Percentiles rank a stretch among this genome's conserved stretches.
These are phyloP conservation scores for Ephemerocybe angulata DNA, from an alignment of 768 basidiomycete genomes.

Conservation along the genomic window DNA sequence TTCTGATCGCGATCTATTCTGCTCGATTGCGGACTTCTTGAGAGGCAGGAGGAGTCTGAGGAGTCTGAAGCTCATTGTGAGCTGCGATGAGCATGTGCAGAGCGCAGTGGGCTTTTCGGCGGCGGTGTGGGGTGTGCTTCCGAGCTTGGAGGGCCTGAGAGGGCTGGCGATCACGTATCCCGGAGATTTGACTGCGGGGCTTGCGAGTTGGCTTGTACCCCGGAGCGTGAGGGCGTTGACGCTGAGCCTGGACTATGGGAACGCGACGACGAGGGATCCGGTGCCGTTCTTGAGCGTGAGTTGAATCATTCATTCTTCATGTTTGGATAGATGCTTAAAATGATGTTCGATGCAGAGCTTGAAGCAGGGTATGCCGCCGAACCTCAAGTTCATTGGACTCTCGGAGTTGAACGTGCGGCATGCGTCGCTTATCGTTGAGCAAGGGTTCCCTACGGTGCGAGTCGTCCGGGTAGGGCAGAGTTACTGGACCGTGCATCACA, in stretches of 20 bases:
- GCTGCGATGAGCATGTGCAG: slow-evolving; percentile 26
- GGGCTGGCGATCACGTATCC: slow-evolving; percentile 62
- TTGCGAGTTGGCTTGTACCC: slow-evolving; percentile 69
- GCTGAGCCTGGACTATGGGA: slow-evolving; percentile 40
- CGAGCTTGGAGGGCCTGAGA: slow-evolving; percentile 49
- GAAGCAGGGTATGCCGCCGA: slow-evolving; percentile 51
- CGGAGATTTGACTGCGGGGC: slow-evolving; percentile 54
- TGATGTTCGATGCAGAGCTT: slow-evolving; percentile 18
- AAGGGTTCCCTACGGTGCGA: slow-evolving; percentile 59
- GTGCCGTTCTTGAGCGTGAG: slow-evolving; percentile 40
- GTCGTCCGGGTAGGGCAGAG: slow-evolving; percentile 51
- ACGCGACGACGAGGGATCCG: slow-evolving; percentile 36
- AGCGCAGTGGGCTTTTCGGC: slow-evolving; percentile 63
- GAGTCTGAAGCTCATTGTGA: slow-evolving; percentile 49
- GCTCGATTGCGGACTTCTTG: slow-evolving; percentile 64
- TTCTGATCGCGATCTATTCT: slow-evolving; percentile 61
- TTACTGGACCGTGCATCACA: slow-evolving; percentile 49
- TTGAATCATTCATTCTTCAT: slow-evolving; percentile 8
- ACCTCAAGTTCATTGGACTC: slow-evolving; percentile 54
- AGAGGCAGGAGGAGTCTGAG: slow-evolving; percentile 49
- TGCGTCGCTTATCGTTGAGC: slow-evolving; percentile 44
- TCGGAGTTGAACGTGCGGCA: slow-evolving; percentile 43
- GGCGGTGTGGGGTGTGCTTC: slow-evolving; percentile 67
- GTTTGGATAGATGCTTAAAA: slow-evolving; percentile 1
- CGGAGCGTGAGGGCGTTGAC: slow-evolving; percentile 45